These are phyloP conservation scores for Penicillium olsonii DNA, from an alignment of 2,329 filamentous ascomycete genomes.

Conservation along the genomic window DNA sequence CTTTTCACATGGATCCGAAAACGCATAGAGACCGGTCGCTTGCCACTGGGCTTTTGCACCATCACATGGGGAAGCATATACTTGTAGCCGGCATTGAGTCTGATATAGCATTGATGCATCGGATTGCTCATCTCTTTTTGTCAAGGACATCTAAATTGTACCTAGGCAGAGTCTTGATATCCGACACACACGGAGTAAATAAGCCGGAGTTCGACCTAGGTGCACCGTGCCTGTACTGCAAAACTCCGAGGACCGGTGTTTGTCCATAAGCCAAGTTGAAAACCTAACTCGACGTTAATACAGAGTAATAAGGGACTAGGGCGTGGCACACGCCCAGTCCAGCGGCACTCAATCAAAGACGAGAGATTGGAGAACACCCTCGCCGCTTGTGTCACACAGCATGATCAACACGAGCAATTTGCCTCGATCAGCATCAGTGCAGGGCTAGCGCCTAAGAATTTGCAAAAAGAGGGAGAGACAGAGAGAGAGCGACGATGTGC, in stretches of 20 bases:
- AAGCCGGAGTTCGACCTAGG: not conserved
- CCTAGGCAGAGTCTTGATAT: too few relatives aligned
- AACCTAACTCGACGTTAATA: constrained; percentile 21
- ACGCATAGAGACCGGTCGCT: not conserved
- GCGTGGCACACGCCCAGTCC: constrained; percentile 9
- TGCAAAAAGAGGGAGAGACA: not conserved
- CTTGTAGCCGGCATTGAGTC: not conserved
- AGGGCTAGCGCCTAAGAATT: not conserved
- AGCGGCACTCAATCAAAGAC: constrained; percentile 5
- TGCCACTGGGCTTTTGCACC: not conserved
- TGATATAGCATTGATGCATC: not conserved
- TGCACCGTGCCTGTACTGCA: constrained; percentile 2
- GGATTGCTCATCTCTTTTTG: not conserved
- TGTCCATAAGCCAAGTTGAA: constrained; percentile 3
- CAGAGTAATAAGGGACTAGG: constrained; percentile 19
- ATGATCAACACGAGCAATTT: not conserved
- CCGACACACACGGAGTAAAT: not conserved
- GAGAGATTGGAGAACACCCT: not conserved
- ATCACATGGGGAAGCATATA: not conserved
- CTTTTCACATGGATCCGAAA: not conserved
- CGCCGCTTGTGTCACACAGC: constrained; percentile 17
- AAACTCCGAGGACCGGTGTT: not conserved
- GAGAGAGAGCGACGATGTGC: constrained; percentile 5
- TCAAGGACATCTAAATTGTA: not conserved
- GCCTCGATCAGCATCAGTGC: not conserved